Conservation (phyloP, 192 early-diverging fungal genomes). For the Linnemannia exigua region DNA sequence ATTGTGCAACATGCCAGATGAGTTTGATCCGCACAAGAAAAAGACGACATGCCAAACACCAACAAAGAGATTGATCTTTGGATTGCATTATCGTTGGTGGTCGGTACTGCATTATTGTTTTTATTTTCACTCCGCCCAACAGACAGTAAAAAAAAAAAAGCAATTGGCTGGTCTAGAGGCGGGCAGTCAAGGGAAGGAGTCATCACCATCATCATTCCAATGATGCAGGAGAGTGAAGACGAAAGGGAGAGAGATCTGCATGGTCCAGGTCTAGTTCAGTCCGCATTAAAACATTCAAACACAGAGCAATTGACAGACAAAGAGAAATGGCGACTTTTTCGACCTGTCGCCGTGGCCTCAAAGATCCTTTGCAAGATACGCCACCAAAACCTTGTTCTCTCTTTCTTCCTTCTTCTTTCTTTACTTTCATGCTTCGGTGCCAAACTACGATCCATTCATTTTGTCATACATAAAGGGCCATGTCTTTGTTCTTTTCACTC, state of each 20-base stretch:
- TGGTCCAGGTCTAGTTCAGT: not conserved
- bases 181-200: not conserved
- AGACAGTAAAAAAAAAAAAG: too few species aligned
- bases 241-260: not conserved
- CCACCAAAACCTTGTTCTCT: not conserved
- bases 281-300: not conserved
- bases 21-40: not conserved
- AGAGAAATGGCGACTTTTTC: not conserved
- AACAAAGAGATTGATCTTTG: not conserved
- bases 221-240: not conserved
- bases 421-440: too few species aligned
- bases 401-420: not conserved
- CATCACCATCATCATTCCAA: not conserved
- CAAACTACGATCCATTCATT: too few species aligned
- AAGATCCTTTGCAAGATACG: not conserved
- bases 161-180: not conserved
- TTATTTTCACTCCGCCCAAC: slow-evolving; percentile 1
- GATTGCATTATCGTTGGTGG: slow-evolving; percentile 2
- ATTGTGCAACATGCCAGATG: not conserved
- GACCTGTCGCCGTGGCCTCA: not conserved
- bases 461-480: too few species aligned
- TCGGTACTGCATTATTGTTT: too few species aligned
- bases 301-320: not conserved
- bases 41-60: not conserved
- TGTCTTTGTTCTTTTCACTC: too few species aligned